A percentile compares a stretch with the other conserved stretches of the same genome.
Evolutionary conservation across 306 rosid species (phyloP).

Genomic region (Senna siamea): DNA sequence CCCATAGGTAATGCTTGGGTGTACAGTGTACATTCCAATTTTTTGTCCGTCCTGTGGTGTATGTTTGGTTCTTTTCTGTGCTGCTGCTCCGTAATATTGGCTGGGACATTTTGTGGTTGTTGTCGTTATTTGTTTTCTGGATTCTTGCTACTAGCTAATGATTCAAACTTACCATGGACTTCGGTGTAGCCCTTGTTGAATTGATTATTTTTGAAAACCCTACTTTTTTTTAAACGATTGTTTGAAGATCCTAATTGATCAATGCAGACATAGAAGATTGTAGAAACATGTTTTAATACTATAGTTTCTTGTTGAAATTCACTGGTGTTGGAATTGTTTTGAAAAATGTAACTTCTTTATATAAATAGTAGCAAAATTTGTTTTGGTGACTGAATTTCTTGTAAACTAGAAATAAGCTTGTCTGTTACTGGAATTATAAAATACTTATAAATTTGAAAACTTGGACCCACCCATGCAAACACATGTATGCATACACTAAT

Average conservation of each 20-base stretch:
- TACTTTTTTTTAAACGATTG: background rate
- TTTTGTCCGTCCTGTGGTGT: conserved; percentile 26
- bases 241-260: background rate
- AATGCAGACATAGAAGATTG: background rate
- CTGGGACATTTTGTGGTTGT: background rate
- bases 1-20: conserved; percentile 3
- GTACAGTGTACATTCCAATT: conserved; percentile 2
- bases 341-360: no score
- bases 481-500: no score
- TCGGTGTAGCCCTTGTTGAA: background rate
- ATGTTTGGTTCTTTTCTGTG: conserved; percentile 13
- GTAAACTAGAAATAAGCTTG: no score
- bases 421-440: no score
- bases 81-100: background rate
- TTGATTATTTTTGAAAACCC: background rate
- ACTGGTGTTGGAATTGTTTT: no score
- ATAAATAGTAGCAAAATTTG: no score
- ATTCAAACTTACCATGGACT: background rate
- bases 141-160: background rate
- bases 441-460: no score
- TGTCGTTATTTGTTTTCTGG: background rate
- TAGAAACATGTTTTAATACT: background rate
- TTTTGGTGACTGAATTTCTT: no score
- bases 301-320: background rate
- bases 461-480: no score